These are phyloP conservation scores for Xylaria scruposa DNA, from an alignment of 495 filamentous ascomycete species.

Conservation along the genomic window DNA sequence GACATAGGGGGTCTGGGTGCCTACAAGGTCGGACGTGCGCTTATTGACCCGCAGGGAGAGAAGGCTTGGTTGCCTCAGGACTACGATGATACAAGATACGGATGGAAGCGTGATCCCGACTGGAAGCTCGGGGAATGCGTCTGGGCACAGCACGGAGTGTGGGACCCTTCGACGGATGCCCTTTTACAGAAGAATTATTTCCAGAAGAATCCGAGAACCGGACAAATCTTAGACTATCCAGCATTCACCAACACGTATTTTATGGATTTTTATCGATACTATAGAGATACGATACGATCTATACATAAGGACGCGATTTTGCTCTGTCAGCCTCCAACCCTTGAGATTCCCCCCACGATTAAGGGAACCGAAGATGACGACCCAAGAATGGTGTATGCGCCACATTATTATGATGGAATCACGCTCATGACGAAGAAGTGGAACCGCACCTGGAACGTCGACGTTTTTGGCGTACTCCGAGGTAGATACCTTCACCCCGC, in stretches of 20 bases:
- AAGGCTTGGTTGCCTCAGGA: constrained; percentile 80
- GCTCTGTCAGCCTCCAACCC: constrained; percentile 88
- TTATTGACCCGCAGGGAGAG: constrained; percentile 89
- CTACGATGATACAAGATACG: constrained; percentile 86
- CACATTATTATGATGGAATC: constrained; percentile 96
- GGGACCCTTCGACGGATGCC: constrained; percentile 82
- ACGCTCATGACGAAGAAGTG: constrained; percentile 98
- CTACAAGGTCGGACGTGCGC: constrained; percentile 79
- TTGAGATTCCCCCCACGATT: constrained; percentile 87
- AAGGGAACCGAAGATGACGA: constrained; percentile 91
- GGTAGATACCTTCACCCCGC: constrained; percentile 86
- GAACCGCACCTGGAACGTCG: constrained; percentile 96
- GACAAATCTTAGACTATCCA: constrained; percentile 75
- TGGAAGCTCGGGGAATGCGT: constrained; percentile 94
- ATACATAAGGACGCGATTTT: constrained; percentile 83
- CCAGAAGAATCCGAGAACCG: constrained; percentile 71
- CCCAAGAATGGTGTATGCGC: constrained; percentile 86
- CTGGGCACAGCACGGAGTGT: constrained; percentile 97
- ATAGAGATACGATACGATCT: constrained; percentile 72
- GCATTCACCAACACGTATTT: constrained; percentile 90
- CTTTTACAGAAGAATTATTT: constrained; percentile 90
- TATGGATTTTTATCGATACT: constrained; percentile 81
- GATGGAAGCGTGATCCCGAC: constrained; percentile 82
- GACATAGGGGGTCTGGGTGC: constrained; percentile 93
- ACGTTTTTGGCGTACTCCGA: constrained; percentile 89